A percentile compares a stretch with the other conserved stretches of the same genome.
Evolutionary conservation across 495 filamentous ascomycete species (phyloP).

Genomic region (Penicillium manginii): DNA sequence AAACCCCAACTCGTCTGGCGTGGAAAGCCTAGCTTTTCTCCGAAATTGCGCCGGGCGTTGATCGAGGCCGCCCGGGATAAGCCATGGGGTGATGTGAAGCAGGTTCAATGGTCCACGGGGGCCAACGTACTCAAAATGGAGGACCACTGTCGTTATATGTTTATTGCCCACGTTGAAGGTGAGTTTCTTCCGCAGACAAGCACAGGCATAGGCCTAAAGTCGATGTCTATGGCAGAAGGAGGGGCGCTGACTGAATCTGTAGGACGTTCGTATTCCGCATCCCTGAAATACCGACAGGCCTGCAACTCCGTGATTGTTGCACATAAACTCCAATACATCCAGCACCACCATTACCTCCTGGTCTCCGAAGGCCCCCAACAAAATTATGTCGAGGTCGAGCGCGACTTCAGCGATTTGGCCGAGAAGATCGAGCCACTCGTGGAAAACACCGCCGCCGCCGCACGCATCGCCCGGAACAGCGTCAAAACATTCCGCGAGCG

Average conservation of each 20-base stretch:
- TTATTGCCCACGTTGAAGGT: conserved; percentile 63
- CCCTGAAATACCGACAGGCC: conserved; percentile 62
- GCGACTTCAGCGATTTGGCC: conserved; percentile 61
- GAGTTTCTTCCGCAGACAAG: conserved; percentile 8
- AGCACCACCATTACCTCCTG: conserved; percentile 49
- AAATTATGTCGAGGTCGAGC: conserved; percentile 63
- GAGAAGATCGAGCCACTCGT: conserved; percentile 54
- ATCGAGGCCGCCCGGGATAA: conserved; percentile 51
- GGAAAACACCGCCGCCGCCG: conserved; percentile 45
- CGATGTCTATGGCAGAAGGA: not conserved
- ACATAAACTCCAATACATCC: conserved; percentile 50
- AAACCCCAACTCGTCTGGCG: conserved; percentile 68
- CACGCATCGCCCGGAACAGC: conserved; percentile 58
- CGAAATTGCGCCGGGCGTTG: conserved; percentile 51
- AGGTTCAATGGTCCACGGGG: conserved; percentile 49
- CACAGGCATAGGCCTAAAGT: not conserved
- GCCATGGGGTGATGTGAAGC: conserved; percentile 59
- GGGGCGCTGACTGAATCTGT: conserved; percentile 3
- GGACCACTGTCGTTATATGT: conserved; percentile 63
- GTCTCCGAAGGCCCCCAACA: conserved; percentile 54
- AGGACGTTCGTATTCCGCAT: conserved; percentile 58
- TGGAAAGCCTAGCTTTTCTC: conserved; percentile 55
- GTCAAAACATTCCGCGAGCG: conserved; percentile 59
- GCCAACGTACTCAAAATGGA: conserved; percentile 50
- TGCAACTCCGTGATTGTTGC: conserved; percentile 63